phyloP scores from a whole-genome alignment of 805 yeast species.

The Zygosaccharomyces siamensis region DNA sequence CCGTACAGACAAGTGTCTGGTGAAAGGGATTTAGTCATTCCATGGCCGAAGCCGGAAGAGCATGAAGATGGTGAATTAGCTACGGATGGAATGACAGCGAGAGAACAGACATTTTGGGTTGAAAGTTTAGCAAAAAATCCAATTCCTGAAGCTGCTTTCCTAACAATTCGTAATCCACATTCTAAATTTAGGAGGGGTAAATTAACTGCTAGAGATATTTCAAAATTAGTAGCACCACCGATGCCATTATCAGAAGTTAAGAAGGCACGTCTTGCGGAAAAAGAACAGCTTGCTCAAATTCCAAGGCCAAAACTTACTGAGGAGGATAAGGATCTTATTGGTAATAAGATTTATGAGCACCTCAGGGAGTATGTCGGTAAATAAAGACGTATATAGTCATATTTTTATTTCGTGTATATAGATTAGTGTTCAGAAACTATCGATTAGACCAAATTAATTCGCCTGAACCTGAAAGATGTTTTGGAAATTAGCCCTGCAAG shows the following conservation, averaged over 20 bases:
- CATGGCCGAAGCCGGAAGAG: conserved; percentile 63
- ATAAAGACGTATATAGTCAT: not conserved
- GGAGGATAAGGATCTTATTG: conserved; percentile 43
- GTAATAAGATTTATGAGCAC: conserved; percentile 29
- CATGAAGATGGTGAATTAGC: conserved; percentile 53
- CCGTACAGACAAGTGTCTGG: conserved; percentile 75
- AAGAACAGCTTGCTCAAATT: conserved; percentile 42
- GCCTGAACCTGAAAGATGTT: conserved; percentile 36
- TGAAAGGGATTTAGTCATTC: conserved; percentile 64
- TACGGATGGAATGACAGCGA: conserved; percentile 52
- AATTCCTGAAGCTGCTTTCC: conserved; percentile 60
- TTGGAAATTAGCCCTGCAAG: conserved; percentile 44
- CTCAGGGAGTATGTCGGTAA: conserved; percentile 12
- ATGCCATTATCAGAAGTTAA: conserved; percentile 72
- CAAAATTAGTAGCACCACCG: conserved; percentile 58
- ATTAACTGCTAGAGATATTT: conserved; percentile 58
- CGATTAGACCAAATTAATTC: not conserved
- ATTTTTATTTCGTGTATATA: conserved; percentile 13
- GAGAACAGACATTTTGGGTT: conserved; percentile 70
- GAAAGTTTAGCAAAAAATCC: conserved; percentile 62
- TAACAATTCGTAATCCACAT: conserved; percentile 70
- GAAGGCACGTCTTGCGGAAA: conserved; percentile 56
- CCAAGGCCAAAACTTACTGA: conserved; percentile 40
- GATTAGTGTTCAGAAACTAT: not conserved
- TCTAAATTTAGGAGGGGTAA: conserved; percentile 62